phyloP scores from a whole-genome alignment of 1,284 basidiomycete genomes.

The Ganoderma leucocontextum region DNA sequence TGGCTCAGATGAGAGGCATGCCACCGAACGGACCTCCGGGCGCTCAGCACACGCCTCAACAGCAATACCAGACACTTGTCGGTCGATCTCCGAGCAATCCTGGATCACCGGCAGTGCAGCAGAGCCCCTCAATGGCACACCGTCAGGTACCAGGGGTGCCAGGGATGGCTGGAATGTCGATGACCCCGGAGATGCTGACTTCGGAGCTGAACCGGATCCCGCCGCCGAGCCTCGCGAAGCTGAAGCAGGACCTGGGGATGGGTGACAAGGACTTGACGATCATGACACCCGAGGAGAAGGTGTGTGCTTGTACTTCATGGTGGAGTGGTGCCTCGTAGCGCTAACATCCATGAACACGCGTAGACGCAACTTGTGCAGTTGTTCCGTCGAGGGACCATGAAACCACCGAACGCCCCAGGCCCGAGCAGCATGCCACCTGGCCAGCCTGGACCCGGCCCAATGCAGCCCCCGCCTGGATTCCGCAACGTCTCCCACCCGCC shows the following conservation, averaged over 20 bases:
- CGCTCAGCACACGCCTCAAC: slow-evolving; percentile 51
- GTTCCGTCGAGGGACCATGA: slow-evolving; percentile 20
- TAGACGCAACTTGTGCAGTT: slow-evolving; percentile 50
- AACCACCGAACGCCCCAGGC: slow-evolving; percentile 27
- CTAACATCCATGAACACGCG: slow-evolving; percentile 15
- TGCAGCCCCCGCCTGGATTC: slow-evolving; percentile 44
- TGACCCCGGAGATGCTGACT: slow-evolving; percentile 24
- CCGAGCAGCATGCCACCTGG: slow-evolving; percentile 32
- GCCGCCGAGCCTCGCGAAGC: slow-evolving; percentile 37
- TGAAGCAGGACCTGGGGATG: slow-evolving; percentile 58
- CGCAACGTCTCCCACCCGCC: slow-evolving; percentile 35
- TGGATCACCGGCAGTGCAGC: slow-evolving; percentile 56
- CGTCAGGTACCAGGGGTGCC: slow-evolving; percentile 49
- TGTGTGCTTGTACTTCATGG: slow-evolving; percentile 39
- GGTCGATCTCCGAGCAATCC: slow-evolving; percentile 65
- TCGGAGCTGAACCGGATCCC: slow-evolving; percentile 52
- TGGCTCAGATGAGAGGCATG: slow-evolving; percentile 57
- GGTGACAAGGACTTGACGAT: slow-evolving; percentile 56
- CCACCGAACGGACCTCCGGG: slow-evolving; percentile 54
- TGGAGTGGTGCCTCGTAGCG: slow-evolving; percentile 13
- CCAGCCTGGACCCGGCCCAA: slow-evolving; percentile 37
- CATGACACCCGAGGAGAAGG: slow-evolving; percentile 65
- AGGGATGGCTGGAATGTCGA: slow-evolving; percentile 14
- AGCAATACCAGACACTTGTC: slow-evolving; percentile 46
- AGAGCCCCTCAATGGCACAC: slow-evolving; percentile 61